Percentiles rank a stretch among this genome's conserved stretches.
Conservation (phyloP, 176 grass and related monocot species). For the Musa acuminata region DNA sequence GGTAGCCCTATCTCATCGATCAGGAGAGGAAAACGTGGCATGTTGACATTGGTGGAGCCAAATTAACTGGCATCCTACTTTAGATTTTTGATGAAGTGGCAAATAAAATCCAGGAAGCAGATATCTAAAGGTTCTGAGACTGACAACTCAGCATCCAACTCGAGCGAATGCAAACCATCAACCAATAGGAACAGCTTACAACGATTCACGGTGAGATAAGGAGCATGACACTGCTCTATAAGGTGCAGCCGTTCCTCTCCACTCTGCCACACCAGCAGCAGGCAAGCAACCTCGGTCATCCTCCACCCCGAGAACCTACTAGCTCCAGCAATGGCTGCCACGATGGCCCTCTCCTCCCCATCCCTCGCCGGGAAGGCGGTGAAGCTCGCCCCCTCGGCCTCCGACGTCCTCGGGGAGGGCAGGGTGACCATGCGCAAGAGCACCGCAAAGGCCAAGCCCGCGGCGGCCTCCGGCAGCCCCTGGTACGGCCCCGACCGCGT, state of each 20-base stretch:
- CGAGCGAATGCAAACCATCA: background rate
- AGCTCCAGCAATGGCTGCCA: background rate
- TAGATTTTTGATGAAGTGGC: too few relatives aligned
- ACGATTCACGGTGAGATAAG: background rate
- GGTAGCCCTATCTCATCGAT: too few relatives aligned
- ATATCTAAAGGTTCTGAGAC: background rate
- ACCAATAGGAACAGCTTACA: background rate
- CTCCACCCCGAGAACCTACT: background rate
- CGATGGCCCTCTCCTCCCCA: constrained; percentile 13
- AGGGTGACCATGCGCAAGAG: constrained; percentile 13
- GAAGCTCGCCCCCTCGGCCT: constrained; percentile 8
- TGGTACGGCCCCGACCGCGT: constrained; percentile 21
- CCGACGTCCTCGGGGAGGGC: background rate
- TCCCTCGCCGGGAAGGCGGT: constrained; percentile 7
- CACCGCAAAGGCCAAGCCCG: background rate
- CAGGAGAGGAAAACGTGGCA: too few relatives aligned
- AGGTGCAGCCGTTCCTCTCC: too few relatives aligned
- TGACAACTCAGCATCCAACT: background rate
- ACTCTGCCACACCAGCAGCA: background rate
- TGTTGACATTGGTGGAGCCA: too few relatives aligned
- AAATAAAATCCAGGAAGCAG: background rate
- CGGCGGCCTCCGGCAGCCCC: constrained; percentile 2
- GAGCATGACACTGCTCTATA: too few relatives aligned
- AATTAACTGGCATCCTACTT: too few relatives aligned
- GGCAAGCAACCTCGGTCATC: background rate